phyloP scores from a whole-genome alignment of 2,329 filamentous ascomycete species.

The Thermoascus crustaceus region DNA sequence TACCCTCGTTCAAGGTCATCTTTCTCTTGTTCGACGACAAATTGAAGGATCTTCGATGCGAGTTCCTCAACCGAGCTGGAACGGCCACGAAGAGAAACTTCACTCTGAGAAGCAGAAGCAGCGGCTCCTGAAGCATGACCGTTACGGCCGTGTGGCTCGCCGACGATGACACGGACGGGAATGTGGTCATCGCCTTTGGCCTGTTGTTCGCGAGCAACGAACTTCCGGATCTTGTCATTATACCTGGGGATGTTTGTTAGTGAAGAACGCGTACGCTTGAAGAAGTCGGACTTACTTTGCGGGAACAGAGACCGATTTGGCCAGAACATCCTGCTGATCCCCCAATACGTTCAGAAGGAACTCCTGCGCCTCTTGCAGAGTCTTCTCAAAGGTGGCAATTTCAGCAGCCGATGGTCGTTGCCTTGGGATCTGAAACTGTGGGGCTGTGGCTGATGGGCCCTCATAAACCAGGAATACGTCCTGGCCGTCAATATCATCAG shows the following conservation, averaged over 20 bases:
- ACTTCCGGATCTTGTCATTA: slow-evolving; percentile 56
- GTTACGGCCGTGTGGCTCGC: slow-evolving; percentile 22
- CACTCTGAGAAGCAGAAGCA: slow-evolving; percentile 39
- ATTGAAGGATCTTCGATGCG: slow-evolving; percentile 63
- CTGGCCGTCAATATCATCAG: slow-evolving; percentile 35
- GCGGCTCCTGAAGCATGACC: slow-evolving; percentile 36
- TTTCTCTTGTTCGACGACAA: slow-evolving; percentile 78
- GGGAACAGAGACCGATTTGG: slow-evolving; percentile 47
- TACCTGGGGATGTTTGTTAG: slow-evolving; percentile 32
- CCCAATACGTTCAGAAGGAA: slow-evolving; percentile 47
- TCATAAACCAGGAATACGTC: slow-evolving; percentile 46
- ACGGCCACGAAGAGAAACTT: slow-evolving; percentile 70
- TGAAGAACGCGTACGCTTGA: background rate
- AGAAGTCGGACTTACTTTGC: slow-evolving; percentile 35
- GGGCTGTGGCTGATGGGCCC: slow-evolving; percentile 32
- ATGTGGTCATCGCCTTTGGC: slow-evolving; percentile 42
- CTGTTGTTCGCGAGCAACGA: slow-evolving; percentile 50
- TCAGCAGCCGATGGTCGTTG: slow-evolving; percentile 49
- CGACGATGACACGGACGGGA: slow-evolving; percentile 49
- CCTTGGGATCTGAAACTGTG: slow-evolving; percentile 48
- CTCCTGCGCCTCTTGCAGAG: slow-evolving; percentile 51
- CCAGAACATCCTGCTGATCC: slow-evolving; percentile 48
- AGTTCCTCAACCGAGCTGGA: slow-evolving; percentile 63
- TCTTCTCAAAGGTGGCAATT: slow-evolving; percentile 47
- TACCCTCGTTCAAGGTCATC: slow-evolving; percentile 92